Percentiles rank a stretch among this genome's conserved stretches.
These are phyloP conservation scores for Geotrichum restrictum DNA, from an alignment of 1,139 yeast species.

Conservation along the genomic window DNA sequence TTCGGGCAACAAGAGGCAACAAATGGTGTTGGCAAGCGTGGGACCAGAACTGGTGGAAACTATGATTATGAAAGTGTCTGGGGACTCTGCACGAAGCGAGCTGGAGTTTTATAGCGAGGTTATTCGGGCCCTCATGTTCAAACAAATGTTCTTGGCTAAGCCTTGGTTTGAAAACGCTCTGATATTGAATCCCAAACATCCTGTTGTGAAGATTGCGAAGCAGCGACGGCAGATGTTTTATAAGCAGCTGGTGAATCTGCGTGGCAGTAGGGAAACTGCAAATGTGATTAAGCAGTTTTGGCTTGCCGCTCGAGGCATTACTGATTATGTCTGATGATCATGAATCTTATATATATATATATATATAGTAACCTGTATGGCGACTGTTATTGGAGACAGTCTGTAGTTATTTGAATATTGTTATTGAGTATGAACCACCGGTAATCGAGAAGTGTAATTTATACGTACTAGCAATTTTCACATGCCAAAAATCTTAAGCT, in stretches of 20 bases:
- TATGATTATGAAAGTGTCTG: slow-evolving; percentile 34
- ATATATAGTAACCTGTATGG: no score
- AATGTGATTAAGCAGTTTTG: slow-evolving; percentile 60
- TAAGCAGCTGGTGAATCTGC: slow-evolving; percentile 54
- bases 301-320: slow-evolving; percentile 46
- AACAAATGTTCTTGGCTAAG: slow-evolving; percentile 47
- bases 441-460: no score
- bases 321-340: slow-evolving; percentile 27
- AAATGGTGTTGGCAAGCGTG: slow-evolving; percentile 21
- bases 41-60: slow-evolving; percentile 30
- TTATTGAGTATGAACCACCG: no score
- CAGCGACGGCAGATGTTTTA: slow-evolving; percentile 42
- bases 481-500: no score
- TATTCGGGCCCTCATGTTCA: slow-evolving; percentile 51
- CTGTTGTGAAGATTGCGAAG: slow-evolving; percentile 24
- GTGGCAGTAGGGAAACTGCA: slow-evolving; percentile 61
- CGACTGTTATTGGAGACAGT: no score
- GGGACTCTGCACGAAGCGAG: slow-evolving; percentile 56
- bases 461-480: no score
- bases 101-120: slow-evolving; percentile 56
- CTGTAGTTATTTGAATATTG: no score
- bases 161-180: slow-evolving; percentile 46
- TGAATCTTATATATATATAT: neutral
- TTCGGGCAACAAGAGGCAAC: slow-evolving; percentile 17
- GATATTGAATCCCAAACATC: slow-evolving; percentile 36